phyloP scores from a whole-genome alignment of 1,139 yeast genomes.

The Debaryomyces sp. region DNA sequence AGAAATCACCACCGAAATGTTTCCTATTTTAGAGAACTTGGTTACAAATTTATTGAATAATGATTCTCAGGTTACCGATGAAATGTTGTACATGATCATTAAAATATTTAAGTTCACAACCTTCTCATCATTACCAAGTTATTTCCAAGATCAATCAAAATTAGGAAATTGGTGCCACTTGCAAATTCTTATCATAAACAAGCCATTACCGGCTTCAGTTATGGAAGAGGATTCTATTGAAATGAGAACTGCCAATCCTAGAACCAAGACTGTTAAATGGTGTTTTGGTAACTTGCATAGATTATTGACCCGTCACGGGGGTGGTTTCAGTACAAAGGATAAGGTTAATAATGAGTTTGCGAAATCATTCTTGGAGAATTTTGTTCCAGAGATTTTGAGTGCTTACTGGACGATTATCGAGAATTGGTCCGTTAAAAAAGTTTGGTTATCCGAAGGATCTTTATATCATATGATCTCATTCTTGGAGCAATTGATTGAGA shows the following conservation, averaged over 20 bases:
- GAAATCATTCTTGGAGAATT: slow-evolving; percentile 47
- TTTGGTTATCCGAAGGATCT: slow-evolving; percentile 64
- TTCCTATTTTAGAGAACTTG: slow-evolving; percentile 59
- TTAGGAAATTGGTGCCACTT: slow-evolving; percentile 67
- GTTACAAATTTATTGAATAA: slow-evolving; percentile 41
- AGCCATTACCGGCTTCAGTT: slow-evolving; percentile 42
- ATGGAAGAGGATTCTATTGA: slow-evolving; percentile 41
- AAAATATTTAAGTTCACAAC: slow-evolving; percentile 69
- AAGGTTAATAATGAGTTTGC: slow-evolving; percentile 44
- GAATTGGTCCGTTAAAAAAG: slow-evolving; percentile 56
- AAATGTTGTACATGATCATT: slow-evolving; percentile 59
- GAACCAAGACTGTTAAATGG: slow-evolving; percentile 72
- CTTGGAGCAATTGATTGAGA: slow-evolving; percentile 60
- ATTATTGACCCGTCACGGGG: slow-evolving; percentile 59
- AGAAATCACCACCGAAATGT: slow-evolving; percentile 47
- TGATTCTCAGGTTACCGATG: slow-evolving; percentile 45
- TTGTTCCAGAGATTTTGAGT: slow-evolving; percentile 63
- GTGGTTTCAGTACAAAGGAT: slow-evolving; percentile 44
- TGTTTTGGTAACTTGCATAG: slow-evolving; percentile 69
- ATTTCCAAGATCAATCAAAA: slow-evolving; percentile 52
- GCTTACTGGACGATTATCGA: slow-evolving; percentile 63
- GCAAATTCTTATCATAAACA: slow-evolving; percentile 54
- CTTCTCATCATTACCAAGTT: slow-evolving; percentile 57
- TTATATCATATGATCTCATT: slow-evolving; percentile 65
- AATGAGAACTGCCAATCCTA: slow-evolving; percentile 40